Evolutionary conservation across 2,329 filamentous ascomycete species (phyloP).

Genomic region (Ascomycota sp.): DNA sequence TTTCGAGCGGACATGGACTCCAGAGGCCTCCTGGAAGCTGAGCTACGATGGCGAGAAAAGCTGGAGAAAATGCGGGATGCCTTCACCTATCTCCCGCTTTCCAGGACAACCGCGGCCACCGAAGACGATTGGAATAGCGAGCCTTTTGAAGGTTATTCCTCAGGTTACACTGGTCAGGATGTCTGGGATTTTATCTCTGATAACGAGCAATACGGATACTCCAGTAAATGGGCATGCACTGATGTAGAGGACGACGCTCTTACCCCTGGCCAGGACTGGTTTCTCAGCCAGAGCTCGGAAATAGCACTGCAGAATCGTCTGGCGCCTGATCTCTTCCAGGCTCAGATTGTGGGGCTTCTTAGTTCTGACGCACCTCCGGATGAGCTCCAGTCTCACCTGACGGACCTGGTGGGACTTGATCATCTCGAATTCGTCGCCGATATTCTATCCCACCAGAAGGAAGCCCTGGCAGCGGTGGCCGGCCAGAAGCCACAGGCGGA

Average conservation of each 20-base stretch:
- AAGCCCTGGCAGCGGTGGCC: constrained; percentile 34
- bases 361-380: constrained; percentile 50
- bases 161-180: constrained; percentile 50
- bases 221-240: constrained; percentile 40
- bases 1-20: no score
- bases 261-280: constrained; percentile 45
- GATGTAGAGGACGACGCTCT: constrained; percentile 9
- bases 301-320: constrained; percentile 49
- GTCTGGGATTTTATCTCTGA: constrained; percentile 87
- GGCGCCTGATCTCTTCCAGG: constrained; percentile 47
- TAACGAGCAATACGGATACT: constrained; percentile 42
- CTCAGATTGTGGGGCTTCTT: constrained; percentile 59
- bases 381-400: constrained; percentile 76
- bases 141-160: constrained; percentile 34
- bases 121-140: constrained; percentile 39
- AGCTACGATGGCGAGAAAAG: constrained; percentile 63
- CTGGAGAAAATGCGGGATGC: constrained; percentile 72
- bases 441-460: constrained; percentile 55
- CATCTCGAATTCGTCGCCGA: constrained; percentile 87
- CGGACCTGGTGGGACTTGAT: constrained; percentile 80
- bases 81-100: constrained; percentile 49
- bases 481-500: constrained; percentile 13
- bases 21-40: constrained; percentile 20
- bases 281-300: constrained; percentile 44
- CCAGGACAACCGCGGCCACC: no score